Evolutionary conservation across 495 filamentous ascomycete genomes (phyloP), one percentile per base, ranked within the genome.

Genomic region (Apiosordaria backusii): DNA sequence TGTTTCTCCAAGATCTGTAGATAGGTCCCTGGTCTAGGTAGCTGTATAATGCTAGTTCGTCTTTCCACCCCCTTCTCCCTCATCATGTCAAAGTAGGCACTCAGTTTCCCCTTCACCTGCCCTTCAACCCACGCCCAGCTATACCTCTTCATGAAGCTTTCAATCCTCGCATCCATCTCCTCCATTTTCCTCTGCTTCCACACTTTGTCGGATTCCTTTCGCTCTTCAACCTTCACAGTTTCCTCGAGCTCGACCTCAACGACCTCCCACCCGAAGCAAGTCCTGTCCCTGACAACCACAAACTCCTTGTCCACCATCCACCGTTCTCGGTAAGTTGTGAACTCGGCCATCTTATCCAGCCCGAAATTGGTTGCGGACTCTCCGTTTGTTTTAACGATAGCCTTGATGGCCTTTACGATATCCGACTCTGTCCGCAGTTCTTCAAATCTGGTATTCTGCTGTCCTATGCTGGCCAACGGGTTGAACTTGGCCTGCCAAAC

Each of bases 231-330:
- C 35, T 13, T 45, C 16, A 45, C 16, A 7, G 10, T 7, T 45
- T 45, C 35, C 9, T 70, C 52, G 40, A 78, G 58, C 66, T 83
- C 77, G 18, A 80, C 71, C 72, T 83, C 76, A 50, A 79, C 75
- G 19, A 77, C 73, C 27, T 67, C 57, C 53, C 82, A 74, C 65
- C 78, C 77, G 67, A 77, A 75, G 67, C 80, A 66, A 58, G 71
- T 71, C 24, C 67, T 54, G 29, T 78, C 74, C 55, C 78, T 64
- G 55, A 75, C 77, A 29, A 78, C 69, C 40, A 52, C 66, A 62
- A 80, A 79, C 35, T 70, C 72, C 18, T 62, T 57, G 53, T 80
- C 75, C 1, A 76, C 77, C 13, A 75, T 21, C 69, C 74, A 79
- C 35, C 65, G 50, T 61, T 74, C 70, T 16, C 75, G 70, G 9